Evolutionary conservation across 75 land plant species (phyloP), one percentile per base, ranked within the genome.

Genomic region (Picea sitchensis): DNA sequence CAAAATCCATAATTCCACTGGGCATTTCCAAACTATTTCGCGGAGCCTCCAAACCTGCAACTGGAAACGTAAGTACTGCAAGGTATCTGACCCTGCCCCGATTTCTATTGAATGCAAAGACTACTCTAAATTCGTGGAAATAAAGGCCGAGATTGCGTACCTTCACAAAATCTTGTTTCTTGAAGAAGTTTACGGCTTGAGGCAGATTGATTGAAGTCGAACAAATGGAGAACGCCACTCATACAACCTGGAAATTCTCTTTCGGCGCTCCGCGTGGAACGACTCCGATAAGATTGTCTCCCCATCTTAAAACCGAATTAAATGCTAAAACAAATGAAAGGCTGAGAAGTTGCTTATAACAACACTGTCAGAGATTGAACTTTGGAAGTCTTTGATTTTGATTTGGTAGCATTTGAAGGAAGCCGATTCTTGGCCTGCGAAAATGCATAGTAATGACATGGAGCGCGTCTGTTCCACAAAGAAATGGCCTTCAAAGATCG

Each of bases 31-130:
- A 72, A 57, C 90, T 88, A 64, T 86, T 88, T 72, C 87, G 83
- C 59, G 86, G 87, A 51, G 90, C 90, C 62, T 88, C 88, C 8
- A 76, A 44, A 11, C 90, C 90, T 88, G 58, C 17, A 77, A 47
- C 68, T 44, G n/a, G 73, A 75, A 57, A 77, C 1, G 20, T n/a
- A 26, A 64, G 65, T n/a, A 64, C 21, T n/a, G 20, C 21, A 26
- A 26, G 26, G 65, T 8, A 26, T 64, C 65, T n/a, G 21, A 64
- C 26, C 65, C 65, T n/a, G 8, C 21, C 65, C 20, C 20, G 65
- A 7, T 1, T n/a, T 7, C 65, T n/a, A 26, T n/a, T 64, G 65
- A n/a, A 78, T 61, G 72, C 58, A 65, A 54, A 14, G 80, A n/a
- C 54, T 57, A 20, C 34, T 64, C 54, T 41, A 36, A 23, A 15